Conservation (phyloP, 2,329 filamentous ascomycete genomes). For the Botryotinia convoluta region DNA sequence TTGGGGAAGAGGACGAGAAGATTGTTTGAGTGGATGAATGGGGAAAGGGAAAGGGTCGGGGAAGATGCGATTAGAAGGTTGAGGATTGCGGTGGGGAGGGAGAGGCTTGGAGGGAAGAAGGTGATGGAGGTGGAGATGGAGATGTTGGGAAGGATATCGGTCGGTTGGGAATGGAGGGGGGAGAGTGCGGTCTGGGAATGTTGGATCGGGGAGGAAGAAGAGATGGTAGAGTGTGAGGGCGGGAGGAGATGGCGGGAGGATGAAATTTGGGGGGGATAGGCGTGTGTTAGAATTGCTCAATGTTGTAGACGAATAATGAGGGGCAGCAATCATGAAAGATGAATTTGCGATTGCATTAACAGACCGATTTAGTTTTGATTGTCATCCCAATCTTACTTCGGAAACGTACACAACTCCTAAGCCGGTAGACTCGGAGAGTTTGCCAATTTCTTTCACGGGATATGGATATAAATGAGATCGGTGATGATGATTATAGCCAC, state of each 20-base stretch:
- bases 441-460: fast-evolving
- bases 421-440: background rate
- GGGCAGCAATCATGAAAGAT: background rate
- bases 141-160: background rate
- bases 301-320: background rate
- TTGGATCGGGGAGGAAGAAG: background rate
- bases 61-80: background rate
- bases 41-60: background rate
- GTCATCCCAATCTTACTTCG: background rate
- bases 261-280: background rate
- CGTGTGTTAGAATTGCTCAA: background rate
- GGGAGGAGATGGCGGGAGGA: background rate
- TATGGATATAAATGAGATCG: background rate
- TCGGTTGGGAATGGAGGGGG: background rate
- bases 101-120: background rate
- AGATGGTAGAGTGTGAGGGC: background rate
- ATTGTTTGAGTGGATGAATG: background rate
- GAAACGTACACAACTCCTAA: background rate
- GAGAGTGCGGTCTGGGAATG: background rate
- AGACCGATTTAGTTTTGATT: background rate
- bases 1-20: background rate
- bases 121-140: background rate
- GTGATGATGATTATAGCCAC: too few relatives aligned
- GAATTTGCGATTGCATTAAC: background rate
- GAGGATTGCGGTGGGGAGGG: background rate